phyloP scores from a whole-genome alignment of 2,329 filamentous ascomycete species.

The Xylariaceae sp. region DNA sequence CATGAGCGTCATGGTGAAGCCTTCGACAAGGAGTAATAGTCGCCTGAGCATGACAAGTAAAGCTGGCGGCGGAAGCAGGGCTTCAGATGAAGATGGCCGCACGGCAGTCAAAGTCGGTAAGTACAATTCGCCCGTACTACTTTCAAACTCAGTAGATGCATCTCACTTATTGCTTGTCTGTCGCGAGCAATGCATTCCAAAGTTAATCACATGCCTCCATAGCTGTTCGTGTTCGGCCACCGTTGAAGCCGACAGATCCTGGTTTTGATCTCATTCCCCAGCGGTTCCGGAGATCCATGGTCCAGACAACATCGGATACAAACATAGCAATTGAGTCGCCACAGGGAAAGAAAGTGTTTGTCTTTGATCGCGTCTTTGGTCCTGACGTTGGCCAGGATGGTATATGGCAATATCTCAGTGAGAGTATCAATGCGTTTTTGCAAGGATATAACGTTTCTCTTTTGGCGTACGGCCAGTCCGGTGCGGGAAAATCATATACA shows the following conservation, averaged over 20 bases:
- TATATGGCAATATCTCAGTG: constrained; percentile 88
- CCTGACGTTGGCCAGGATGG: constrained; percentile 81
- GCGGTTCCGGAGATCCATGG: constrained; percentile 88
- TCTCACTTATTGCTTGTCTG: neutral
- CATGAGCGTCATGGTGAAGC: constrained; percentile 74
- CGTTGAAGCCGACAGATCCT: constrained; percentile 76
- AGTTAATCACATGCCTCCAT: constrained; percentile 11
- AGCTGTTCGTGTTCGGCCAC: constrained; percentile 92
- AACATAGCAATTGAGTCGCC: constrained; percentile 85
- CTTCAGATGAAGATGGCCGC: constrained; percentile 80
- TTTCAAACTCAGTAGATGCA: neutral
- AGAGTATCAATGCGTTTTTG: constrained; percentile 84
- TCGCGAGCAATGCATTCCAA: neutral
- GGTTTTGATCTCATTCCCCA: constrained; percentile 94
- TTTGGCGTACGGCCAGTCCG: constrained; percentile 94
- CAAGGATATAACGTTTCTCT: constrained; percentile 99
- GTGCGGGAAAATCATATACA: constrained; percentile 95
- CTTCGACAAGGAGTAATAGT: constrained; percentile 70
- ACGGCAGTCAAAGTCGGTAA: constrained; percentile 95
- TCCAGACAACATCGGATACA: constrained; percentile 81
- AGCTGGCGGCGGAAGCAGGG: constrained; percentile 68
- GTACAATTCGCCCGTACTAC: constrained; percentile 39
- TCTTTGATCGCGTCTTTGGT: constrained; percentile 92
- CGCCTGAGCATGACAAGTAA: constrained; percentile 82
- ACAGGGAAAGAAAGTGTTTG: constrained; percentile 89